phyloP scores from a whole-genome alignment of 306 rosid genomes.

The Quillaja saponaria region DNA sequence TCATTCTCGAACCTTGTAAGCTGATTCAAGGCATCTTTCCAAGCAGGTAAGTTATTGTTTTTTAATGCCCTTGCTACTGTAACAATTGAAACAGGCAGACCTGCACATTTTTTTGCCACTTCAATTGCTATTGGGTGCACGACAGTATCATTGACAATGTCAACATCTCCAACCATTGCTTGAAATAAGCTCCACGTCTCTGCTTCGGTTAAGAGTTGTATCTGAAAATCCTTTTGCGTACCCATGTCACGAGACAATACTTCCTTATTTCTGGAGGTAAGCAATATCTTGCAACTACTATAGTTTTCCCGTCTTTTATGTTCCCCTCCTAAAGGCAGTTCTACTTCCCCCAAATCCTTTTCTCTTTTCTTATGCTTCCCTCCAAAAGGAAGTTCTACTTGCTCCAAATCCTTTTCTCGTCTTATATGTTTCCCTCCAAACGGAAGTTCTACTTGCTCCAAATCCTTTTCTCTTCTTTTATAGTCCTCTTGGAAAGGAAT shows the following conservation, averaged over 20 bases:
- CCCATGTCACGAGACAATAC: neutral
- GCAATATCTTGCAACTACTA: neutral
- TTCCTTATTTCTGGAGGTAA: neutral
- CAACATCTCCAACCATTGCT: neutral
- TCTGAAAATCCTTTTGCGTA: neutral
- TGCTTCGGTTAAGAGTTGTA: neutral
- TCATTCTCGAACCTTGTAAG: neutral
- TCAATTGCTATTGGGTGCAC: fast-evolving
- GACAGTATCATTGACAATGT: no score
- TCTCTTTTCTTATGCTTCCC: no score
- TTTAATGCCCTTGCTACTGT: neutral
- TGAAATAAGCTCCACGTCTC: neutral
- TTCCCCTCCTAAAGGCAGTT: no score
- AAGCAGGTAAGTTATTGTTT: neutral
- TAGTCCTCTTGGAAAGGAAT: neutral
- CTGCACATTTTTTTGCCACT: neutral
- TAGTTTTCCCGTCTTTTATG: no score
- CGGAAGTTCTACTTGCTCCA: no score
- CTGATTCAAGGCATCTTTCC: neutral
- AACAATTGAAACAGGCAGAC: neutral
- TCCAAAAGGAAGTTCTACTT: no score
- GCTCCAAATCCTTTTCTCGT: no score
- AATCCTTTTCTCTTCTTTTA: no score
- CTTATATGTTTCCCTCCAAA: no score
- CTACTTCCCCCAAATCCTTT: no score